phyloP scores from a whole-genome alignment of 2,329 filamentous ascomycete species.

The Arthrinium puccinioides region DNA sequence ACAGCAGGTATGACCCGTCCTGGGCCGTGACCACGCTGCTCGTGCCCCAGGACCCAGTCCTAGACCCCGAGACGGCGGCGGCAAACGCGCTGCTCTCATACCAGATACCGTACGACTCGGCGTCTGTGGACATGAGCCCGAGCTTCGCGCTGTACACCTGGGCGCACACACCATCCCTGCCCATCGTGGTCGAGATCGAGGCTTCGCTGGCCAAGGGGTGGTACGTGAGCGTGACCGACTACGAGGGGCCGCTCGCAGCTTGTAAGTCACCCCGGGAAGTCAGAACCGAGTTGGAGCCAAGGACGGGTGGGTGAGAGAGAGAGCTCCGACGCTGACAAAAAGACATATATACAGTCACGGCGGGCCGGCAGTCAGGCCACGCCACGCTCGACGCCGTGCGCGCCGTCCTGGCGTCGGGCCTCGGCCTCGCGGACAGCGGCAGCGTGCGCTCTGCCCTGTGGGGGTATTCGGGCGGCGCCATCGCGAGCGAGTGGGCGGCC shows the following conservation, averaged over 20 bases:
- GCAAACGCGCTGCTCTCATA: conserved; percentile 28
- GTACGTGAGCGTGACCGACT: conserved; percentile 37
- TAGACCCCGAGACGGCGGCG: conserved; percentile 7
- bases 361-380: conserved; percentile 23
- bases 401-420: conserved; percentile 22
- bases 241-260: conserved; percentile 32
- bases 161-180: not conserved
- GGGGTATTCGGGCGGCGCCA: conserved; percentile 46
- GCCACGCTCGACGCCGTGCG: conserved; percentile 35
- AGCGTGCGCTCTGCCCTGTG: conserved; percentile 32
- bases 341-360: not conserved
- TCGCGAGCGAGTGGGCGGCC: conserved; percentile 13
- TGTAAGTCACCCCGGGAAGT: too few relatives aligned
- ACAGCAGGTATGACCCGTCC: conserved; percentile 17
- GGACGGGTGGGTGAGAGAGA: too few relatives aligned
- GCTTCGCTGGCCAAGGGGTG: conserved; percentile 32
- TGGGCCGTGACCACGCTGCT: conserved; percentile 29
- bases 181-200: conserved; percentile 21
- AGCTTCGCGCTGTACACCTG: conserved; percentile 25
- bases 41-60: conserved; percentile 11
- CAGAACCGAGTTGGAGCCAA: too few relatives aligned
- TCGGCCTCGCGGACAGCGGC: not conserved
- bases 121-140: conserved; percentile 28
- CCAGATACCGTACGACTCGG: conserved; percentile 31
- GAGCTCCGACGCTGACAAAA: too few relatives aligned